These are phyloP conservation scores for Penicillium sp. DNA, from an alignment of 2,329 filamentous ascomycete genomes.

Conservation along the genomic window DNA sequence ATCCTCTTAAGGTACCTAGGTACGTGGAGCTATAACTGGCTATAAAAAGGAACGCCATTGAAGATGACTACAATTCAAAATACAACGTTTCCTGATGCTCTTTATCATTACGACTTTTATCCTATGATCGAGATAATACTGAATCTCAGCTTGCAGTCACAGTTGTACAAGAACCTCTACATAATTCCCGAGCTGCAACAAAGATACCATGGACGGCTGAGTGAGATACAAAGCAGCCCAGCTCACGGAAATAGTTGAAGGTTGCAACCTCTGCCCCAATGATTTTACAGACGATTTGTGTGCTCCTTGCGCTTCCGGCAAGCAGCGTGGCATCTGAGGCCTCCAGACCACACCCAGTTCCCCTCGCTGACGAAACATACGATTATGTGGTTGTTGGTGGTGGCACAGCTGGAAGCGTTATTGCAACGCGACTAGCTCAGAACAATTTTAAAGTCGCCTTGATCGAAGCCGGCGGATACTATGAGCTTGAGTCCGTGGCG, in stretches of 20 bases:
- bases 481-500: conserved; percentile 25
- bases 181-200: not conserved
- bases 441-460: conserved; percentile 26
- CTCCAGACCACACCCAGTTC: not conserved
- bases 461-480: conserved; percentile 31
- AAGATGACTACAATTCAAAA: too few species aligned
- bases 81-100: too few species aligned
- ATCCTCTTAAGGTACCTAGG: too few species aligned
- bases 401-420: conserved; percentile 26
- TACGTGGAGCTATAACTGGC: too few species aligned
- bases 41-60: too few species aligned
- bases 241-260: not conserved
- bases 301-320: conserved; percentile 11
- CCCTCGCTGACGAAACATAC: conserved; percentile 15
- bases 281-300: conserved; percentile 1
- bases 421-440: conserved; percentile 29
- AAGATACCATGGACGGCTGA: not conserved
- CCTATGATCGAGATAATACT: too few species aligned
- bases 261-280: not conserved
- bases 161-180: not conserved
- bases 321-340: not conserved
- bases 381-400: conserved; percentile 31
- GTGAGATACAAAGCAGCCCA: not conserved
- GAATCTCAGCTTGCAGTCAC: not conserved
- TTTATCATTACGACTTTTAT: too few species aligned